Evolutionary conservation across 148 eudicot genomes (phyloP).

Genomic region (Chenopodium formosanum): DNA sequence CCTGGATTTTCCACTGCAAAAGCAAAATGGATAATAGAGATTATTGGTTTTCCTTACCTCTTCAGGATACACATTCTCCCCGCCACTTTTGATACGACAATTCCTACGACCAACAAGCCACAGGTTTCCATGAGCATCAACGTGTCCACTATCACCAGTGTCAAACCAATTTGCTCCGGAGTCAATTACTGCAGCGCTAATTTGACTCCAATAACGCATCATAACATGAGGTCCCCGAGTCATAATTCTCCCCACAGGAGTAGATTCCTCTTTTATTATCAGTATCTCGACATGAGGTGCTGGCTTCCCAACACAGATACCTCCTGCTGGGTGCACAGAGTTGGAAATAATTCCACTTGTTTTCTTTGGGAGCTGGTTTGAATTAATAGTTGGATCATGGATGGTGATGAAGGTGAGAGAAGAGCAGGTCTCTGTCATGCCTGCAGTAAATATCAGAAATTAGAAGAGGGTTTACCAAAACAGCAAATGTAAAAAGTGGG

Average conservation of each 20-base stretch:
- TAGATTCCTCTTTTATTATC: conserved; percentile 40
- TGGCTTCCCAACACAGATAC: conserved; percentile 83
- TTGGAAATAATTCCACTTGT: neutral
- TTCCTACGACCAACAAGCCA: conserved; percentile 88
- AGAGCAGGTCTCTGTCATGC: conserved; percentile 95
- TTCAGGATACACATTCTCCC: conserved; percentile 92
- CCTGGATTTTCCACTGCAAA: too few species aligned
- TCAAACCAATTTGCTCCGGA: conserved; percentile 68
- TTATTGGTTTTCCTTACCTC: conserved; percentile 42
- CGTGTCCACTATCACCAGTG: conserved; percentile 81
- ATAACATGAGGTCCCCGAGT: conserved; percentile 88
- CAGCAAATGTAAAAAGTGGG: neutral
- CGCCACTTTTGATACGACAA: conserved; percentile 90
- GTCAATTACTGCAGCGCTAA: conserved; percentile 13
- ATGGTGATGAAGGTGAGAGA: conserved; percentile 81
- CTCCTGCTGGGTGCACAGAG: conserved; percentile 32
- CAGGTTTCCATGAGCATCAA: conserved; percentile 64
- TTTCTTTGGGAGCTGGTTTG: conserved; percentile 18
- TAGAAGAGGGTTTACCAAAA: conserved; percentile 8
- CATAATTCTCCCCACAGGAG: conserved; percentile 59
- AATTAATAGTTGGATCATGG: conserved; percentile 47
- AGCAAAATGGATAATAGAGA: too few species aligned
- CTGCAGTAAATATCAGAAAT: conserved; percentile 33
- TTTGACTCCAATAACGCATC: conserved; percentile 75
- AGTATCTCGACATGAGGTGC: conserved; percentile 79